Conservation (phyloP, 2,329 filamentous ascomycete genomes). For the Hymenoscyphus scutula region DNA sequence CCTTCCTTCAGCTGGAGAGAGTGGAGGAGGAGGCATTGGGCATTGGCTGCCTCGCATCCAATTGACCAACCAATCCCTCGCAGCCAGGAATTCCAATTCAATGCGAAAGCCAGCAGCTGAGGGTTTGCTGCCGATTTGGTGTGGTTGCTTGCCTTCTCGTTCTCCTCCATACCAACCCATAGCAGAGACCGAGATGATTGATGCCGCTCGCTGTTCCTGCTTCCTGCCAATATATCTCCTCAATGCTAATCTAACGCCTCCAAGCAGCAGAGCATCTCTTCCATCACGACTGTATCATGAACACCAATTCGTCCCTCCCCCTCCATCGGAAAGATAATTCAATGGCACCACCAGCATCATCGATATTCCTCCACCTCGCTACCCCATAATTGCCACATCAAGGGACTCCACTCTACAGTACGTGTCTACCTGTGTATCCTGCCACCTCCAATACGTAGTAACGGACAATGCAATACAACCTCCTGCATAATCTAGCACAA, state of each 20-base stretch:
- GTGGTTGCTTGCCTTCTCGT: slow-evolving; percentile 3
- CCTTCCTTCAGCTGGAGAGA: not conserved
- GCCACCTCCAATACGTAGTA: not conserved
- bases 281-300: not conserved
- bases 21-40: not conserved
- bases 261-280: not conserved
- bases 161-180: slow-evolving; percentile 1
- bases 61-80: slow-evolving; percentile 12
- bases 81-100: slow-evolving; percentile 9
- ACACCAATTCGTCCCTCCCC: not conserved
- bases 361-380: not conserved
- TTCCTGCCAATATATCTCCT: not conserved
- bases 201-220: not conserved
- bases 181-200: not conserved
- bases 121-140: not conserved
- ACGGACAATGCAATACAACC: not conserved
- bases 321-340: not conserved
- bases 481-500: not conserved
- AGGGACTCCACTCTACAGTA: not conserved
- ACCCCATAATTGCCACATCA: not conserved
- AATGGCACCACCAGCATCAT: not conserved
- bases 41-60: slow-evolving; percentile 9
- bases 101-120: slow-evolving; percentile 3
- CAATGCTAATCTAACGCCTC: not conserved
- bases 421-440: slow-evolving; percentile 7